phyloP scores from a whole-genome alignment of 148 eudicot species.

The Silene latifolia region DNA sequence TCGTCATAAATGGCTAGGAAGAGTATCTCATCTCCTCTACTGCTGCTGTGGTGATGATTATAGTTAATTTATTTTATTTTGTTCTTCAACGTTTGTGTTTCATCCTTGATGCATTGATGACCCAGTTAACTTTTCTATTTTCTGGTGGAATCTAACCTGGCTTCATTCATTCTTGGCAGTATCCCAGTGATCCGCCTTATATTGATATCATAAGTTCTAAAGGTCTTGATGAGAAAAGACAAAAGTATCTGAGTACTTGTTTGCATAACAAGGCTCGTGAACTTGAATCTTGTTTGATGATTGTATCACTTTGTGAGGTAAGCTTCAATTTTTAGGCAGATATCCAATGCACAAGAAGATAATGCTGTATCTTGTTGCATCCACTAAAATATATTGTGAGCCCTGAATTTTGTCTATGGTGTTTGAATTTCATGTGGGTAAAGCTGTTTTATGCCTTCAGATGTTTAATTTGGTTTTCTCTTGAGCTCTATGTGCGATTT shows the following conservation, averaged over 20 bases:
- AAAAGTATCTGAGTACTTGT: slow-evolving; percentile 42
- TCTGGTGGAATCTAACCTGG: slow-evolving; percentile 15
- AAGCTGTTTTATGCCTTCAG: slow-evolving; percentile 1
- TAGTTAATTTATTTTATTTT: neutral
- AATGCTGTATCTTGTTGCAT: neutral
- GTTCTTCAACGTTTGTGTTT: neutral
- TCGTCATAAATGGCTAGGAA: no score
- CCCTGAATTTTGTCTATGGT: neutral
- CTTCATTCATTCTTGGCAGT: slow-evolving; percentile 50
- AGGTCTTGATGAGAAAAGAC: slow-evolving; percentile 84
- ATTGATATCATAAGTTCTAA: slow-evolving; percentile 62
- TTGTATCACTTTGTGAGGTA: slow-evolving; percentile 95
- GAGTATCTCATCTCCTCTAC: neutral
- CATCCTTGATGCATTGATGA: neutral
- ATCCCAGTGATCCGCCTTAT: slow-evolving; percentile 79
- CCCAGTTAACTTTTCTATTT: neutral
- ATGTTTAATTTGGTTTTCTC: neutral
- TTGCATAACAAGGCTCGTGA: slow-evolving; percentile 62
- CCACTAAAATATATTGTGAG: neutral
- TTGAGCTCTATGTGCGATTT: neutral
- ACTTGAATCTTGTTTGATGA: slow-evolving; percentile 76
- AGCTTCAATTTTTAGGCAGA: slow-evolving; percentile 8
- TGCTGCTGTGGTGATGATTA: neutral
- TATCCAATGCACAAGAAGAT: neutral
- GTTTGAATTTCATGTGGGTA: neutral